These are phyloP conservation scores for Erythrobasidium hasegawianum DNA, from an alignment of 1,284 basidiomycete species.

Conservation along the genomic window DNA sequence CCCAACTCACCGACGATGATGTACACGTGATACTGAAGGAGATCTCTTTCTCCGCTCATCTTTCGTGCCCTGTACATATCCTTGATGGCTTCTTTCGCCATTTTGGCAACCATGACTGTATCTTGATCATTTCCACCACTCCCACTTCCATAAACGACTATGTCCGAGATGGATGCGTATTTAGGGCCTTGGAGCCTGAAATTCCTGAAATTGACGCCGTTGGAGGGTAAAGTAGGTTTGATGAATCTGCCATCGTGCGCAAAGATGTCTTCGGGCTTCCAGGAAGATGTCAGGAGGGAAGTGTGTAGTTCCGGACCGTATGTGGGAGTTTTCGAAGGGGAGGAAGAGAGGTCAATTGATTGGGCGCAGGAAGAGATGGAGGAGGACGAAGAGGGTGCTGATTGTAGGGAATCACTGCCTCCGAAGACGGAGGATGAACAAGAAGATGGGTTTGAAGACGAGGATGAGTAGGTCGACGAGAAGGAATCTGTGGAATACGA, in stretches of 20 bases:
- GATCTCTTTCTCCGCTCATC: conserved; percentile 45
- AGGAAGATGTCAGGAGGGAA: conserved; percentile 29
- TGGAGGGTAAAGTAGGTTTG: conserved; percentile 11
- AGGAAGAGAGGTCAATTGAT: conserved; percentile 4
- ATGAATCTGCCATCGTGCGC: conserved; percentile 18
- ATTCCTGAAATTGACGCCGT: conserved; percentile 42
- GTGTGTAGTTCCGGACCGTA: conserved; percentile 17
- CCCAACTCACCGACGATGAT: conserved; percentile 63
- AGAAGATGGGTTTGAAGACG: neutral
- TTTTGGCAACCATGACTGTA: conserved; percentile 54
- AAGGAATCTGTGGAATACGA: conserved; percentile 29
- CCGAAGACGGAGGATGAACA: neutral
- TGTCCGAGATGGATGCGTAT: conserved; percentile 81
- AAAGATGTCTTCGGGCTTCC: conserved; percentile 34
- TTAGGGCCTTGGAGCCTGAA: conserved; percentile 57
- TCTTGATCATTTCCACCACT: conserved; percentile 53
- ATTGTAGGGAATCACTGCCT: neutral
- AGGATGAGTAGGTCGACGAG: conserved; percentile 10
- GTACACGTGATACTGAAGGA: conserved; percentile 78
- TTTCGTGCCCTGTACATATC: conserved; percentile 57
- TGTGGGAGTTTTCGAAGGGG: conserved; percentile 8
- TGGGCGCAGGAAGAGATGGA: conserved; percentile 6
- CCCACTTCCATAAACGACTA: conserved; percentile 77
- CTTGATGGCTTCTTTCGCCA: conserved; percentile 60
- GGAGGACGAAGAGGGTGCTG: neutral